phyloP scores from a whole-genome alignment of 2,329 filamentous ascomycete genomes.

The Fusarium brevicatenulatum region DNA sequence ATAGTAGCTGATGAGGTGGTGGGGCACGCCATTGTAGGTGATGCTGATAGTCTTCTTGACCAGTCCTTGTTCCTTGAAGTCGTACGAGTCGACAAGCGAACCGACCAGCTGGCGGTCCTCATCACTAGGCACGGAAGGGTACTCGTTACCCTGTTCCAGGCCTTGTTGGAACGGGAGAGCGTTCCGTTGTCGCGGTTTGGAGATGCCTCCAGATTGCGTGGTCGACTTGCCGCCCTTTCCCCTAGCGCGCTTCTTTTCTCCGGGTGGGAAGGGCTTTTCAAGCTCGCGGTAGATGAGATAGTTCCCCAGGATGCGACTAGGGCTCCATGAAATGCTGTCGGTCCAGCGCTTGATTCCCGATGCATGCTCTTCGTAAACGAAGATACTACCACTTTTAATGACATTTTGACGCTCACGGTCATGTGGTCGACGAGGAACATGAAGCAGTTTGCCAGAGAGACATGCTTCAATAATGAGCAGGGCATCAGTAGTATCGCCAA shows the following conservation, averaged over 20 bases:
- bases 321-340: slow-evolving; percentile 90
- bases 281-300: slow-evolving; percentile 88
- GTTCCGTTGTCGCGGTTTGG: slow-evolving; percentile 47
- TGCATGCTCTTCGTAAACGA: slow-evolving; percentile 91
- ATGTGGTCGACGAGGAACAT: slow-evolving; percentile 85
- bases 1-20: slow-evolving; percentile 92
- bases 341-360: slow-evolving; percentile 96
- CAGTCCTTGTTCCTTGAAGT: slow-evolving; percentile 83
- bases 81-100: slow-evolving; percentile 88
- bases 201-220: slow-evolving; percentile 45
- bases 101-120: slow-evolving; percentile 69
- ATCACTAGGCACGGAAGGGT: slow-evolving; percentile 40
- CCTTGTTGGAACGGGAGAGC: slow-evolving; percentile 12
- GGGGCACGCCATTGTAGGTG: slow-evolving; percentile 75
- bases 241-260: slow-evolving; percentile 85
- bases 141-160: slow-evolving; percentile 17
- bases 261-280: slow-evolving; percentile 79
- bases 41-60: slow-evolving; percentile 95
- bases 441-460: slow-evolving; percentile 73
- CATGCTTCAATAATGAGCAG: slow-evolving; percentile 84
- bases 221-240: slow-evolving; percentile 67
- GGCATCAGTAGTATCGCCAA: slow-evolving; percentile 78
- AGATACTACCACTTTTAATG: slow-evolving; percentile 85
- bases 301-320: slow-evolving; percentile 84
- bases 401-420: slow-evolving; percentile 82